Conservation (phyloP, 2,329 filamentous ascomycete species). For the Ophiostoma australiae region DNA sequence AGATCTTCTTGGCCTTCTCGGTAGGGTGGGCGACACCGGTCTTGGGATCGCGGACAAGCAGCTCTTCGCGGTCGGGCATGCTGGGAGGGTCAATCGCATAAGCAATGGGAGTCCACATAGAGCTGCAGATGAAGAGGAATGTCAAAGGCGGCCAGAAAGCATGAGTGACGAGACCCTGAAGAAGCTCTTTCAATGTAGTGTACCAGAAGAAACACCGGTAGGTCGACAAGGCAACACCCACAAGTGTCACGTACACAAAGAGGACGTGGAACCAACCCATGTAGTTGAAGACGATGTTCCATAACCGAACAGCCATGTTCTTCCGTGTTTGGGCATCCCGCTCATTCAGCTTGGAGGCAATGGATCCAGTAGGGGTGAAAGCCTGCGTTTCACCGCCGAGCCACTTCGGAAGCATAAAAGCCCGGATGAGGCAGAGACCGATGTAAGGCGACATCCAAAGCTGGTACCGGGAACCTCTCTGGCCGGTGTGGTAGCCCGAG, state of each 20-base stretch:
- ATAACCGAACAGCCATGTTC: conserved; percentile 50
- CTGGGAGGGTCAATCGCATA: conserved; percentile 60
- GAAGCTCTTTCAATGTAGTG: conserved; percentile 34
- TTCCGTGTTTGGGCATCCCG: conserved; percentile 49
- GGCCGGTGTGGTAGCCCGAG: conserved; percentile 54
- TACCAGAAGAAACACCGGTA: conserved; percentile 47
- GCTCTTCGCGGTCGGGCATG: conserved; percentile 35
- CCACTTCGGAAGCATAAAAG: conserved; percentile 56
- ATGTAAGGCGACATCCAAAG: conserved; percentile 52
- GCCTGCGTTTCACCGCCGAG: conserved; percentile 54
- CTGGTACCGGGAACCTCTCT: conserved; percentile 51
- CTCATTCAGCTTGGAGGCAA: conserved; percentile 53
- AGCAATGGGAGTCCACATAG: conserved; percentile 54
- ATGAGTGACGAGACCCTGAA: conserved; percentile 53
- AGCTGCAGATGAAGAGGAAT: conserved; percentile 51
- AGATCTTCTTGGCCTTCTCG: conserved; percentile 39
- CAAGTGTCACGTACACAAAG: conserved; percentile 51
- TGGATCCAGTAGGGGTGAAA: conserved; percentile 57
- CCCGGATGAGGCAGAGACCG: conserved; percentile 48
- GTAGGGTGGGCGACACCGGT: conserved; percentile 50
- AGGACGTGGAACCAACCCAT: conserved; percentile 51
- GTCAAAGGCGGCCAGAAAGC: conserved; percentile 59
- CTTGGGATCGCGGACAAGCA: conserved; percentile 52
- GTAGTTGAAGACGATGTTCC: conserved; percentile 27
- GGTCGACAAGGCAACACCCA: conserved; percentile 46